Evolutionary conservation across 2,329 filamentous ascomycete genomes (phyloP).

Genomic region (Westerdykella ornata): DNA sequence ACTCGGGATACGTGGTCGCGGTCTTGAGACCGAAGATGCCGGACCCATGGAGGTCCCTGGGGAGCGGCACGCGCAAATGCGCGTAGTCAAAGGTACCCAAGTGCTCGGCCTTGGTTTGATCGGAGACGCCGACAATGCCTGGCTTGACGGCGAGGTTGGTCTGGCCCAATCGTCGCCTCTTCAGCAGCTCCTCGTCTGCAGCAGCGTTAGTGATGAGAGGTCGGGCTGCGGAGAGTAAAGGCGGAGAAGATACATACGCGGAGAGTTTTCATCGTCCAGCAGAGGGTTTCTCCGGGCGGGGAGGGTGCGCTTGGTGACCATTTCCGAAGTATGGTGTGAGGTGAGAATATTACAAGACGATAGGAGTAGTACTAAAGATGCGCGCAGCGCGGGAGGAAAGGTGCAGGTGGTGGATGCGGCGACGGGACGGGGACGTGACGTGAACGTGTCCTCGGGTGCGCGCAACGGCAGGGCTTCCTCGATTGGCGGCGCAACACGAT

Average conservation of each 20-base stretch:
- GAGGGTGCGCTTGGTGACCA: slow-evolving; percentile 43
- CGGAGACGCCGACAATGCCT: slow-evolving; percentile 61
- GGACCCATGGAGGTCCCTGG: slow-evolving; percentile 77
- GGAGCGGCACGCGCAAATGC: slow-evolving; percentile 84
- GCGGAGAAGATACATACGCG: slow-evolving; percentile 50
- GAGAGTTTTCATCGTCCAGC: slow-evolving; percentile 55
- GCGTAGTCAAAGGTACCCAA: slow-evolving; percentile 91
- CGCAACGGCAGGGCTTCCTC: slow-evolving; percentile 4
- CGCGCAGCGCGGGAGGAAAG: slow-evolving; percentile 21
- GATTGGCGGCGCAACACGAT: slow-evolving; percentile 7
- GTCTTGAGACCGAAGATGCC: slow-evolving; percentile 79
- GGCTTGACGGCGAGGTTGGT: slow-evolving; percentile 83
- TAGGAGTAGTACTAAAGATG: slow-evolving; percentile 11
- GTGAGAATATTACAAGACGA: slow-evolving; percentile 10
- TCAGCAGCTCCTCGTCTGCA: slow-evolving; percentile 56
- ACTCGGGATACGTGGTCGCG: slow-evolving; percentile 61
- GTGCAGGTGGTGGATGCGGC: slow-evolving; percentile 9
- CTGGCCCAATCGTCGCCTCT: slow-evolving; percentile 82
- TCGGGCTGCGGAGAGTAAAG: slow-evolving; percentile 10
- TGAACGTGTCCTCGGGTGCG: slow-evolving; percentile 2
- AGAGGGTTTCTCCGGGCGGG: slow-evolving; percentile 60
- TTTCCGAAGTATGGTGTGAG: slow-evolving; percentile 16
- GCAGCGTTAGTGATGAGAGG: slow-evolving; percentile 16
- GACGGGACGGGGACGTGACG: slow-evolving; percentile 4
- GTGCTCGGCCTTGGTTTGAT: slow-evolving; percentile 64